Conservation (phyloP, 169 alveolate species). For the Babesia ovis region DNA sequence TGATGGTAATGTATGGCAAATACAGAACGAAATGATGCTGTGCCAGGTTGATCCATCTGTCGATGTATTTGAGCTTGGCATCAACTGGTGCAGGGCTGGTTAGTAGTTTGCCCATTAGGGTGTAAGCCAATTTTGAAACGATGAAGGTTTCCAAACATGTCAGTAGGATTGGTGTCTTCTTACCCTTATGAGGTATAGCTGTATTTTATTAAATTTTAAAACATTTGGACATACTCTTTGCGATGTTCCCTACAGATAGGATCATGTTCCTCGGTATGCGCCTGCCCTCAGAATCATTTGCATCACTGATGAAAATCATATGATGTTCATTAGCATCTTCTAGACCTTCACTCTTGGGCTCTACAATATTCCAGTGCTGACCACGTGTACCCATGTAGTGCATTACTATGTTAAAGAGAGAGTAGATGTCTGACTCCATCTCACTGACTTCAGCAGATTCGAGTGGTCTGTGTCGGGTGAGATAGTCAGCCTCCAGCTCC, state of each 20-base stretch:
- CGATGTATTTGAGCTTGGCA: constrained; percentile 39
- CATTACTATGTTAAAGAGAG: constrained; percentile 54
- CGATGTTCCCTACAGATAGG: constrained; percentile 59
- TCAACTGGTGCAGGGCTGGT: constrained; percentile 48
- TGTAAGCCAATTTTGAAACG: constrained; percentile 49
- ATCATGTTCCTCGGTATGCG: constrained; percentile 60
- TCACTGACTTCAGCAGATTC: constrained; percentile 53
- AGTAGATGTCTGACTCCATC: constrained; percentile 49
- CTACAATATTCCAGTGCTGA: constrained; percentile 53
- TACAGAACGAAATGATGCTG: constrained; percentile 60
- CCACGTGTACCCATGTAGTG: constrained; percentile 42
- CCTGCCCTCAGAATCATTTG: constrained; percentile 25
- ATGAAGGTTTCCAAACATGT: constrained; percentile 64
- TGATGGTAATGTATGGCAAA: constrained; percentile 61
- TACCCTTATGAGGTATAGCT: constrained; percentile 56
- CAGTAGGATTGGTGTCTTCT: constrained; percentile 60
- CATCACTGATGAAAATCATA: constrained; percentile 56
- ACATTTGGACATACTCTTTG: constrained; percentile 39
- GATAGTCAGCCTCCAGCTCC: constrained; percentile 55
- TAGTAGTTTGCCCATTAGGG: constrained; percentile 41
- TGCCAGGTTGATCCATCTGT: constrained; percentile 59
- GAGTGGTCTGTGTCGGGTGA: constrained; percentile 61
- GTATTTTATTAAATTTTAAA: neutral
- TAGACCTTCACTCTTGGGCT: constrained; percentile 51
- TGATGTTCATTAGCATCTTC: constrained; percentile 54